Evolutionary conservation across 2,329 filamentous ascomycete genomes (phyloP).

Genomic region (Exutisphaerella laricina): DNA sequence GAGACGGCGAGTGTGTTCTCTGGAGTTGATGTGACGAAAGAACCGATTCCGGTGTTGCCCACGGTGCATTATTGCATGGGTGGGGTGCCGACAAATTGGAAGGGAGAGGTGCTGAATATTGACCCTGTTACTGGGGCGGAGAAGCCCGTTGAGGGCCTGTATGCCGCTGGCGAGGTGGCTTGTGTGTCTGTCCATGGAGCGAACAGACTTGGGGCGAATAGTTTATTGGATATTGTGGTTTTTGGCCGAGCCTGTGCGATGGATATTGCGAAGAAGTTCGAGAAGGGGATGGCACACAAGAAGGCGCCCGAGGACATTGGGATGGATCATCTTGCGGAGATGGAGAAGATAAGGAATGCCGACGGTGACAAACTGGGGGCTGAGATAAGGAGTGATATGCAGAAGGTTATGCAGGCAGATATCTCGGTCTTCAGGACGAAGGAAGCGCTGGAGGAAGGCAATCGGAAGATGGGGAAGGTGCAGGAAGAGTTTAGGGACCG

Average conservation of each 20-base stretch:
- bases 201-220: constrained; percentile 46
- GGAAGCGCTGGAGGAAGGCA: constrained; percentile 34
- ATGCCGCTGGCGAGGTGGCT: constrained; percentile 46
- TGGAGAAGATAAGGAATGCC: constrained; percentile 36
- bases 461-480: constrained; percentile 32
- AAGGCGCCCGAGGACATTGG: constrained; percentile 33
- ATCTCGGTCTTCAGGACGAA: constrained; percentile 44
- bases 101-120: constrained; percentile 44
- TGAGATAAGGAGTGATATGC: constrained; percentile 39
- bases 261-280: constrained; percentile 38
- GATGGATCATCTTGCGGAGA: constrained; percentile 23
- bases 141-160: constrained; percentile 42
- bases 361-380: constrained; percentile 37
- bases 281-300: constrained; percentile 35
- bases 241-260: constrained; percentile 45
- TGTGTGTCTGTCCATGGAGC: constrained; percentile 48
- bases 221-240: constrained; percentile 46
- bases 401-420: constrained; percentile 44
- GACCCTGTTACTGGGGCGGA: constrained; percentile 35
- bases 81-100: constrained; percentile 47
- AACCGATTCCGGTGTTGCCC: constrained; percentile 47
- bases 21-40: constrained; percentile 45
- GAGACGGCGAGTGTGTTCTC: constrained; percentile 48
- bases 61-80: constrained; percentile 52
- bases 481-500: constrained; percentile 34